Evolutionary conservation across 2,329 filamentous ascomycete genomes (phyloP).

Genomic region (Hymenoscyphus fructigenus): DNA sequence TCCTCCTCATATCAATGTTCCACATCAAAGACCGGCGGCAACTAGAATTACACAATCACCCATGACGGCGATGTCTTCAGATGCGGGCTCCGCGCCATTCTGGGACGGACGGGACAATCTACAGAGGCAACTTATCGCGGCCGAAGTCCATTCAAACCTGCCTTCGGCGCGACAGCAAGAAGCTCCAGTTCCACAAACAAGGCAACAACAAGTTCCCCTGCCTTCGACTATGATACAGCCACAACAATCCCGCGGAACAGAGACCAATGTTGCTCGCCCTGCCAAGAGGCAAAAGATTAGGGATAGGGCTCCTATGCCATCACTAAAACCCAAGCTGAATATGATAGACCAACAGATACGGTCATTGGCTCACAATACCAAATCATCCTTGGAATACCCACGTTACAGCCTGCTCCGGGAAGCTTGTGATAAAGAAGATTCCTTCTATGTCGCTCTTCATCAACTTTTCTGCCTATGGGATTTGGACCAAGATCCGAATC

Average conservation of each 20-base stretch:
- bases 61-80: not conserved
- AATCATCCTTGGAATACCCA: conserved; percentile 41
- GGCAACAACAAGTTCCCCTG: not conserved
- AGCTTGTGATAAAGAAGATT: conserved; percentile 56
- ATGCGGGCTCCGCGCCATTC: conserved; percentile 5
- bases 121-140: not conserved
- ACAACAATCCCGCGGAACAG: not conserved
- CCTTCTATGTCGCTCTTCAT: conserved; percentile 64
- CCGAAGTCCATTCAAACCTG: not conserved
- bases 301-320: conserved; percentile 22
- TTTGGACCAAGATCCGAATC: conserved; percentile 14
- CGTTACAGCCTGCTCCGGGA: conserved; percentile 55
- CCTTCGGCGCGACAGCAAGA: not conserved
- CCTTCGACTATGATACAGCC: conserved; percentile 7
- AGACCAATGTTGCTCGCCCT: not conserved
- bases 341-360: conserved; percentile 32
- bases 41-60: not conserved
- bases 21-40: not conserved
- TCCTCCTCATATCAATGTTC: not conserved
- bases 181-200: not conserved
- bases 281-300: conserved; percentile 23
- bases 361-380: conserved; percentile 25
- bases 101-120: not conserved
- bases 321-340: conserved; percentile 24
- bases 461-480: conserved; percentile 63